phyloP scores from a whole-genome alignment of 1,284 basidiomycete species.

The Cerrena zonata region DNA sequence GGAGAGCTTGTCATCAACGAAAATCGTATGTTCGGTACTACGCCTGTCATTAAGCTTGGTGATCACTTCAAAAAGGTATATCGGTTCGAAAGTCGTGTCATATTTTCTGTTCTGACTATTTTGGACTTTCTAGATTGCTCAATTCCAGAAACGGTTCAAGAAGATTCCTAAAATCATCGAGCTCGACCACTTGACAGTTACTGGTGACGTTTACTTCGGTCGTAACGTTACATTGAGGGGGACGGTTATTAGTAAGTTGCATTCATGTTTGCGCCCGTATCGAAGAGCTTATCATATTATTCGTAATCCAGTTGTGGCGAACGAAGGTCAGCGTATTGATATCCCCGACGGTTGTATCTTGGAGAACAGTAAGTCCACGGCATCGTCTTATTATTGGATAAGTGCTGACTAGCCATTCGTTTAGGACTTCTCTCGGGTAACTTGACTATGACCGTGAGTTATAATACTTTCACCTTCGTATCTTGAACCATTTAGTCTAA shows the following conservation, averaged over 20 bases:
- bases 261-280: not conserved
- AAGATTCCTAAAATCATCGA: conserved; percentile 91
- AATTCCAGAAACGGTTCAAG: conserved; percentile 98
- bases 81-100: too few species aligned
- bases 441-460: conserved; percentile 26
- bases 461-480: not conserved
- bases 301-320: conserved; percentile 3
- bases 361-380: conserved; percentile 68
- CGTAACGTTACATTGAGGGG: conserved; percentile 84
- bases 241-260: conserved; percentile 66
- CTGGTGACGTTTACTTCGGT: conserved; percentile 93
- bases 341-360: conserved; percentile 93
- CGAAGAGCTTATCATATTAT: not conserved
- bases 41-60: conserved; percentile 95
- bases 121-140: conserved; percentile 54
- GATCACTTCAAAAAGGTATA: conserved; percentile 78
- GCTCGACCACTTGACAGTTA: conserved; percentile 94
- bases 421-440: conserved; percentile 47
- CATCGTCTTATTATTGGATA: not conserved
- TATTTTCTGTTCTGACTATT: not conserved
- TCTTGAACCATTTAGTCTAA: too few species aligned
- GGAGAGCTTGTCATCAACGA: conserved; percentile 91
- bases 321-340: conserved; percentile 87
- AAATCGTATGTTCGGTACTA: conserved; percentile 86
- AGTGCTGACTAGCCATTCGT: not conserved